Evolutionary conservation across 1,284 basidiomycete genomes (phyloP).

Genomic region (Rhodofomes roseus): DNA sequence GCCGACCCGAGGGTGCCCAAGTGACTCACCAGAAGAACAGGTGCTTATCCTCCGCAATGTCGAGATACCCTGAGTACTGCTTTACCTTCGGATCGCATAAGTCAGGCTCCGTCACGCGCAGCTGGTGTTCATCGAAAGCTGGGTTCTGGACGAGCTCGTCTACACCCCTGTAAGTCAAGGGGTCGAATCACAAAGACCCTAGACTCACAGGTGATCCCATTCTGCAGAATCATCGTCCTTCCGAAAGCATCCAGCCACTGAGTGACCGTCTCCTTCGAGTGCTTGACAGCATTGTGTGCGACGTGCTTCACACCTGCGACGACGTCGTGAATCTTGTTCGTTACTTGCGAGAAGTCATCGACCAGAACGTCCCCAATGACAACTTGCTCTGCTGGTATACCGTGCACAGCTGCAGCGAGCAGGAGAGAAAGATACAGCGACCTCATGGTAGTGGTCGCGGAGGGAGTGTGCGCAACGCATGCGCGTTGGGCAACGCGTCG

Average conservation of each 20-base stretch:
- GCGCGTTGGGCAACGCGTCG: no score
- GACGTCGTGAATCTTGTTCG: neutral
- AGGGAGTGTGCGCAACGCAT: neutral
- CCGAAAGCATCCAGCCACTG: neutral
- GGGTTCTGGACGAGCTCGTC: neutral
- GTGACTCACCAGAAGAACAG: slow-evolving; percentile 75
- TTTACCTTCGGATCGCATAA: slow-evolving; percentile 83
- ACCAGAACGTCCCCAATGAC: neutral
- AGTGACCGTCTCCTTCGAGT: neutral
- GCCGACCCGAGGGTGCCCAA: neutral
- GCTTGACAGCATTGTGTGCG: neutral
- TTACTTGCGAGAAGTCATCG: neutral
- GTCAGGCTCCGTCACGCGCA: slow-evolving; percentile 42
- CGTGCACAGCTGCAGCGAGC: neutral
- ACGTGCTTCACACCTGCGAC: neutral
- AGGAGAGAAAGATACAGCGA: neutral
- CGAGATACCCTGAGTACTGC: slow-evolving; percentile 88
- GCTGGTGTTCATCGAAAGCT: neutral
- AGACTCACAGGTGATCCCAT: neutral
- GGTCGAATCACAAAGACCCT: accelerated
- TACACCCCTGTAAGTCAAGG: neutral
- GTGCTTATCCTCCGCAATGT: slow-evolving; percentile 82
- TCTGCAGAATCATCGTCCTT: neutral
- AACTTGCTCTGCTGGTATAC: neutral
- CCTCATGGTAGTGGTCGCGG: neutral